Base-by-base conservation (phyloP, 805 yeast genomes). In the Candida maltosa region DNA sequence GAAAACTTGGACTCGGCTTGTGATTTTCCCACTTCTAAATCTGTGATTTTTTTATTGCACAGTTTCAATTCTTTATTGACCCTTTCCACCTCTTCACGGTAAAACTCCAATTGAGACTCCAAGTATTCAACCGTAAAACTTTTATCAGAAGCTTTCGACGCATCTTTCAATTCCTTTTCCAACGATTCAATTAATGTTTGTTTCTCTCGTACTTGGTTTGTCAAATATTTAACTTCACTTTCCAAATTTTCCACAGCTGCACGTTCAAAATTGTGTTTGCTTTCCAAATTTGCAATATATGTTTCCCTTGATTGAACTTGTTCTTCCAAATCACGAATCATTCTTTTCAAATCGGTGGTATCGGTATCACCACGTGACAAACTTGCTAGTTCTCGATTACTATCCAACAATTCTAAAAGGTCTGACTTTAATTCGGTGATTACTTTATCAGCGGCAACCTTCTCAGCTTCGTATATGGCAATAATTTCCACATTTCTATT, bases 161-260 rank as follows among this genome's bases (percentile, higher is more conserved):
- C 28, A 24, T 16, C 24, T 35, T 26, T 27, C 16, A 29, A 33
- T 16, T 35, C 37, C 14, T 59, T 64, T 18, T 38, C 44, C 5
- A 46, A 18, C 27, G 44, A 44, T 18, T 45, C 46, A 17, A 64
- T 48, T 31, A 12, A 11, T 17, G 3, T 16, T 6, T 12, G 6
- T 14, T 22, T 14, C 19, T n/a, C 16, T n/a, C 12, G 16, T 17
- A 26, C 6, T 32, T 21, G 23, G 10, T 7, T 20, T 20, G 23
- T 32, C 9, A 32, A 32, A 8, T 25, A 12, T 20, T 19, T n/a
- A 20, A 32, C 4, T 18, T 32, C 6, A 11, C 16, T 26, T 12
- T 19, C 31, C 11, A 32, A 16, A 14, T 5, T 14, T n/a, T 26
- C 17, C 3, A 32, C 12, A 9, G 26, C 36, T 16, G 17, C 3